These are phyloP conservation scores for Rubus parviflorus DNA, from an alignment of 306 rosid species.

Conservation along the genomic window DNA sequence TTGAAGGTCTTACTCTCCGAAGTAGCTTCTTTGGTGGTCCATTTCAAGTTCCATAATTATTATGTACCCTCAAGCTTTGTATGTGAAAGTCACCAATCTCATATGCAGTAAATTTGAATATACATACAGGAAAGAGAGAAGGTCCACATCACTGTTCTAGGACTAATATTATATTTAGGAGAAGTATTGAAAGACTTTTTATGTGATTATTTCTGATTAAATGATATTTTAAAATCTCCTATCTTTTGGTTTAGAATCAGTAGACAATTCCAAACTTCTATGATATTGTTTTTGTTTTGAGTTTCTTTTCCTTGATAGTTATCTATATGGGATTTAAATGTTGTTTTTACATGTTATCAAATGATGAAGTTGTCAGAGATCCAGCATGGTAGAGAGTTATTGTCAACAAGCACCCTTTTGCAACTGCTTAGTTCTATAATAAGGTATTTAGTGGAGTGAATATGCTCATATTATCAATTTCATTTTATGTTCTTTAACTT, in stretches of 20 bases:
- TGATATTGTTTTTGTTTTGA: background rate
- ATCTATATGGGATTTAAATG: background rate
- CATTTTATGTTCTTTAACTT: background rate
- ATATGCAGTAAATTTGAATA: background rate
- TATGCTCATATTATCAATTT: background rate
- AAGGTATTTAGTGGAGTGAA: constrained; percentile 45
- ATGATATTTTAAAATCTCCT: background rate
- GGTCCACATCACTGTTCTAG: background rate
- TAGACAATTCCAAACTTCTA: constrained; percentile 1
- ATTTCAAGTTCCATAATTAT: background rate
- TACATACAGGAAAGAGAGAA: background rate
- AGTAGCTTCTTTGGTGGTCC: background rate
- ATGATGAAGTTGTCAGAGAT: constrained; percentile 71
- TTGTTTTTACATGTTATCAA: constrained; percentile 26
- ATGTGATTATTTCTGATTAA: background rate
- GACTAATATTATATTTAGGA: background rate
- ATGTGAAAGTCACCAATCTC: background rate
- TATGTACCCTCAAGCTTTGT: background rate
- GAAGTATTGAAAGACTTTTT: background rate
- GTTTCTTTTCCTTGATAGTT: constrained; percentile 8
- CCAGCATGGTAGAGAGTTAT: constrained; percentile 71
- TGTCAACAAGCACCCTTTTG: constrained; percentile 67
- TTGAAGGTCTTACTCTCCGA: background rate
- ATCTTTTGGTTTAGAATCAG: background rate
- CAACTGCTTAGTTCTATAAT: constrained; percentile 72